Conservation (phyloP, 2,329 filamentous ascomycete species). For the Curvularia sp. region DNA sequence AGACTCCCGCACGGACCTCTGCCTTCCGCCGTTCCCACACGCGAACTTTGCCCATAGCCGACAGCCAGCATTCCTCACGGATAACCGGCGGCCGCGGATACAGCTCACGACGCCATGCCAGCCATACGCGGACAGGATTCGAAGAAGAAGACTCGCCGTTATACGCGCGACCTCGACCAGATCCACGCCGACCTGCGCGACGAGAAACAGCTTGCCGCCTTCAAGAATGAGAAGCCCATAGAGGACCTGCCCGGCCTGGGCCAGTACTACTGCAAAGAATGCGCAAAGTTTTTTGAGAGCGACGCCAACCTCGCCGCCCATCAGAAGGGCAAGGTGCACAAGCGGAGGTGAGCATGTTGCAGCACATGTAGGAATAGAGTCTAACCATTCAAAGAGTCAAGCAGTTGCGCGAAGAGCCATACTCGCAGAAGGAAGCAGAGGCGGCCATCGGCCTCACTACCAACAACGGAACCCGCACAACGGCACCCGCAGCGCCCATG, state of each 20-base stretch:
- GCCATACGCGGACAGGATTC: slow-evolving; percentile 59
- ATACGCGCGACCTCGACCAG: slow-evolving; percentile 85
- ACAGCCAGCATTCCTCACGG: slow-evolving; percentile 30
- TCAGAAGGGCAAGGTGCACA: slow-evolving; percentile 88
- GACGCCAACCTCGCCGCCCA: slow-evolving; percentile 78
- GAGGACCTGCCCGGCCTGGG: slow-evolving; percentile 92
- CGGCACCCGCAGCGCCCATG: slow-evolving; percentile 40
- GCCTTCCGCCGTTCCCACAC: slow-evolving; percentile 23
- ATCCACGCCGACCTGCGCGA: slow-evolving; percentile 82
- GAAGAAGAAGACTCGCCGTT: slow-evolving; percentile 58
- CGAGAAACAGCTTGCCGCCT: slow-evolving; percentile 79
- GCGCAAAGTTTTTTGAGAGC: slow-evolving; percentile 95
- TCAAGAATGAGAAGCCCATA: slow-evolving; percentile 76
- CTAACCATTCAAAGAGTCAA: slow-evolving; percentile 68
- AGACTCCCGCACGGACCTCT: slow-evolving; percentile 30
- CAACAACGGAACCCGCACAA: slow-evolving; percentile 66
- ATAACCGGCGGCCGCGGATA: slow-evolving; percentile 41
- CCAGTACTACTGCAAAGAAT: slow-evolving; percentile 86
- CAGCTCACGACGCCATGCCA: slow-evolving; percentile 55
- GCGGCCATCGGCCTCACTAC: slow-evolving; percentile 75
- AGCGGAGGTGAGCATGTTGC: slow-evolving; percentile 70
- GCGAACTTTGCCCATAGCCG: slow-evolving; percentile 35
- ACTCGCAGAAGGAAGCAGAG: slow-evolving; percentile 85
- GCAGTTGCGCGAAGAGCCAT: slow-evolving; percentile 81
- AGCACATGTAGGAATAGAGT: background rate